Evolutionary conservation across 257 asterid genomes (phyloP), one percentile per base, ranked within the genome.

Genomic region (Solanum etuberosum): DNA sequence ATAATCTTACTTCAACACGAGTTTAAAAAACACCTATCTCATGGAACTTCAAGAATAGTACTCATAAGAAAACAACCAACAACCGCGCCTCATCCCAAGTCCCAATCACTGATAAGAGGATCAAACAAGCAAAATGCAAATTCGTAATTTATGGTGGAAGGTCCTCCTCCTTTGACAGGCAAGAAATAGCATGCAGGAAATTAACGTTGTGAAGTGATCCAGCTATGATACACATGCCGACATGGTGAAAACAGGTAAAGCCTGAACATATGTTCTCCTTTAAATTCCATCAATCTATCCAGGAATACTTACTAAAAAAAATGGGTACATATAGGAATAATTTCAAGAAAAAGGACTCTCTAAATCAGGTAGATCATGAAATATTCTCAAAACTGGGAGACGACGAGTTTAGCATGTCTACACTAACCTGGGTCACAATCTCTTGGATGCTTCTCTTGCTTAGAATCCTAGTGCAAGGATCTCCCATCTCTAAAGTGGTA

Each of bases 401-500:
- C 35, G 8, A 34, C 25, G 6, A 81, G 43, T 81, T 81, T 81
- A 80, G 34, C 85, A 48, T 29, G 85, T 80, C 42, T 38, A 80
- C 67, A 48, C 67, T 87, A 85, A 96, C 99, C 98, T 95, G 98
- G 88, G 92, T 89, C 72, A 96, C 90, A 57, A 96, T 90, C 72
- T 94, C 99, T 85, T 93, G 97, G 91, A 96, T 93, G 91, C 97
- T 95, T 90, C 98, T 92, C 91, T 94, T 95, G 90, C 96, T 93
- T 84, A 96, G 78, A 51, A 94, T 88, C 91, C 94, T 92, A 83
- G 86, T 92, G 83, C 96, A 91, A 61, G 90, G 15, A 87, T 94
- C 98, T 86, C 89, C 98, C 78, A 88, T 86, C 88, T 95, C 99
- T 67, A 89, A 91, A 85, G 25, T 46, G 42, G 93, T 85, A 89